Percentiles rank a stretch among this genome's conserved stretches.
These are phyloP conservation scores for Trichoderma semiorbis DNA, from an alignment of 2,329 filamentous ascomycete species.

Conservation along the genomic window DNA sequence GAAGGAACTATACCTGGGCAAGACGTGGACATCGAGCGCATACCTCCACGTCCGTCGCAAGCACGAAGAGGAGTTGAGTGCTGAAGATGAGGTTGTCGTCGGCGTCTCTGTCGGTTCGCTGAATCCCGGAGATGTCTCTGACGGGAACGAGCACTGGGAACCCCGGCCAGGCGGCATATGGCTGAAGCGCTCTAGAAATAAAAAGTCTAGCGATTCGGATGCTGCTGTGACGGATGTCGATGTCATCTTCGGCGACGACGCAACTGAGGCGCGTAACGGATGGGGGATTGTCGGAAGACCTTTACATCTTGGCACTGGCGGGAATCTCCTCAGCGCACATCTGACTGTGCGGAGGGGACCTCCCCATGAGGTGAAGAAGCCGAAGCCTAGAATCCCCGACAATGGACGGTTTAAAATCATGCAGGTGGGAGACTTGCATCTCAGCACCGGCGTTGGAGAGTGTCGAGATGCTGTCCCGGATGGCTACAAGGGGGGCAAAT, in stretches of 20 bases:
- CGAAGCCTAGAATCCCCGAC: conserved; percentile 72
- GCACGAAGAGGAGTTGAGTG: conserved; percentile 75
- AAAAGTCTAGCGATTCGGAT: conserved; percentile 70
- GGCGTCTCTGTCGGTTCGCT: conserved; percentile 73
- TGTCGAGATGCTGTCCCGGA: conserved; percentile 86
- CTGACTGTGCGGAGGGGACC: conserved; percentile 74
- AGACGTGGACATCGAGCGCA: conserved; percentile 69
- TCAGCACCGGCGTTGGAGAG: conserved; percentile 81
- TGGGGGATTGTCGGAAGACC: conserved; percentile 78
- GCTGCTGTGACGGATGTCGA: conserved; percentile 77
- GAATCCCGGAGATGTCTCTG: conserved; percentile 53
- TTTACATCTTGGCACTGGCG: conserved; percentile 63
- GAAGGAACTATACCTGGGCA: conserved; percentile 81
- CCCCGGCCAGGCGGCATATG: conserved; percentile 72
- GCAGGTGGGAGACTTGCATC: conserved; percentile 90
- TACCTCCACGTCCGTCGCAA: conserved; percentile 81
- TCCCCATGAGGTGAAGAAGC: conserved; percentile 61
- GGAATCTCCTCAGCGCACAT: conserved; percentile 64
- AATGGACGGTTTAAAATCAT: conserved; percentile 97
- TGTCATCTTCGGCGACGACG: conserved; percentile 84
- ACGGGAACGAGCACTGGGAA: conserved; percentile 70
- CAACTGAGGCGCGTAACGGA: conserved; percentile 79
- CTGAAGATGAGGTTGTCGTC: conserved; percentile 73
- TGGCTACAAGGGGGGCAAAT: conserved; percentile 67
- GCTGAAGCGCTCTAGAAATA: conserved; percentile 71